Evolutionary conservation across 2,329 filamentous ascomycete species (phyloP).

Genomic region (Ophiosphaerella narmari): DNA sequence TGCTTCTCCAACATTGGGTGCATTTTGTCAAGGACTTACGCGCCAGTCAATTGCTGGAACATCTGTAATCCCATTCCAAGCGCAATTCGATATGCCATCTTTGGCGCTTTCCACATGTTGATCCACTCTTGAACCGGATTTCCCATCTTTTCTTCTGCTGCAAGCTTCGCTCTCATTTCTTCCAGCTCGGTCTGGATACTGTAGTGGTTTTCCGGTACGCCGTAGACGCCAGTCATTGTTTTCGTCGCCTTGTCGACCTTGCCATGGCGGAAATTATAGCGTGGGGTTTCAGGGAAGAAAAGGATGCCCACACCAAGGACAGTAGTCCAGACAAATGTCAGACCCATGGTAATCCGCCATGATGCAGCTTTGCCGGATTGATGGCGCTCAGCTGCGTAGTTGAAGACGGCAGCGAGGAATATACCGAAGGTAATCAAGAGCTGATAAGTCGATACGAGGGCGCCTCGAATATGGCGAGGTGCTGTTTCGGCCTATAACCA

Average conservation of each 20-base stretch:
- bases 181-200: slow-evolving; percentile 56
- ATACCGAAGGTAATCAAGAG: slow-evolving; percentile 72
- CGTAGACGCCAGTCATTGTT: slow-evolving; percentile 59
- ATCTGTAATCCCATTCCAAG: slow-evolving; percentile 67
- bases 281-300: slow-evolving; percentile 60
- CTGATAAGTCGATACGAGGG: slow-evolving; percentile 67
- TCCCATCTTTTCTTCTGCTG: slow-evolving; percentile 49
- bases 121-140: slow-evolving; percentile 56
- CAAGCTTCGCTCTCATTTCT: slow-evolving; percentile 60
- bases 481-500: slow-evolving; percentile 58
- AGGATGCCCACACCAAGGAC: slow-evolving; percentile 59
- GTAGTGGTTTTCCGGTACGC: slow-evolving; percentile 59
- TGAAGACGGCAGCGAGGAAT: slow-evolving; percentile 55
- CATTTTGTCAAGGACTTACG: slow-evolving; percentile 1
- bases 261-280: slow-evolving; percentile 60
- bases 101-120: slow-evolving; percentile 66
- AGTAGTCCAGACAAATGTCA: slow-evolving; percentile 59
- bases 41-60: slow-evolving; percentile 68
- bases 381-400: slow-evolving; percentile 62
- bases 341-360: slow-evolving; percentile 67
- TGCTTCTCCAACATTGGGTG: no score
- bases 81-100: slow-evolving; percentile 66
- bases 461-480: slow-evolving; percentile 65
- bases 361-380: slow-evolving; percentile 51
- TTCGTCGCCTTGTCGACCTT: slow-evolving; percentile 54